Evolutionary conservation across 75 land plant species (phyloP).

Genomic region (Selaginella tamariscina): DNA sequence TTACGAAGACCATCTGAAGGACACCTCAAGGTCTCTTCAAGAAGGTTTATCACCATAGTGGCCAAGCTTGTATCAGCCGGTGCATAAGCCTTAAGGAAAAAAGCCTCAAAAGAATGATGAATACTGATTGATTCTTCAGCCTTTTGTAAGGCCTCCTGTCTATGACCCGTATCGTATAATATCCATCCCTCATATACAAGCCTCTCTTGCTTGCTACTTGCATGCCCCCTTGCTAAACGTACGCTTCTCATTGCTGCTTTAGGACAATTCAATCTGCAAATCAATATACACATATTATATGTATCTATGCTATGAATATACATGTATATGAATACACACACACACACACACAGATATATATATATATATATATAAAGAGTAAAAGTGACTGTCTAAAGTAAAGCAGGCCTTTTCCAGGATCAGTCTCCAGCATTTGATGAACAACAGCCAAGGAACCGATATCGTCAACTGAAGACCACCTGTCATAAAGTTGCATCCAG

Average conservation of each 20-base stretch:
- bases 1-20: constrained; percentile 96
- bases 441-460: constrained; percentile 93
- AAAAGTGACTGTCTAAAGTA: constrained; percentile 94
- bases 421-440: constrained; percentile 94
- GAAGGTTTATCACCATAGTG: constrained; percentile 54
- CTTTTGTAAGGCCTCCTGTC: constrained; percentile 76
- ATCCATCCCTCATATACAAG: constrained; percentile 99
- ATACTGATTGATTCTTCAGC: constrained; percentile 80
- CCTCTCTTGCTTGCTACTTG: constrained; percentile 65
- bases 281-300: background rate
- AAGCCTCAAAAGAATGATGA: constrained; percentile 89
- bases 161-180: constrained; percentile 88
- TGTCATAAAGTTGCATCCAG: constrained; percentile 90
- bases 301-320: background rate
- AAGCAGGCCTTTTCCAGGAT: constrained; percentile 76
- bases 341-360: background rate
- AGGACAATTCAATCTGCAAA: constrained; percentile 69
- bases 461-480: constrained; percentile 97
- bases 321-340: background rate
- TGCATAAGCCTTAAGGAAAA: constrained; percentile 92
- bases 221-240: constrained; percentile 75
- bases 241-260: constrained; percentile 94
- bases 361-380: constrained; percentile 53
- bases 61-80: constrained; percentile 87
- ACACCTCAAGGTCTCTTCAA: constrained; percentile 88